Evolutionary conservation across 2,329 filamentous ascomycete genomes (phyloP), one percentile per base, ranked within the genome.

Genomic region (Metarhizium sp.): DNA sequence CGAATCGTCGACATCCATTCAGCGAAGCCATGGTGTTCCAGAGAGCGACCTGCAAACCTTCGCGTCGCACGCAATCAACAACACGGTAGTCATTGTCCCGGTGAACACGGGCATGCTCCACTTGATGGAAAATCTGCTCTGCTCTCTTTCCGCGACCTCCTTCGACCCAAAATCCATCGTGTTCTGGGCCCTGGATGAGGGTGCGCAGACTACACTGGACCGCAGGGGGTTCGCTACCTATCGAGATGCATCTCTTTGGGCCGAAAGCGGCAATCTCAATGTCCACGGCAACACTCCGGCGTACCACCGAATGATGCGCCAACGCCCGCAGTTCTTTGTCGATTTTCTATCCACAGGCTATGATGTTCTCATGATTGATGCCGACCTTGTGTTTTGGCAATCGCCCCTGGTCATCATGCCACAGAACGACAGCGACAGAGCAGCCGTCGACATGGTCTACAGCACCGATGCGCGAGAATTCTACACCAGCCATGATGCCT

Each of bases 401-500:
- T 54, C 52, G 10, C 52, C 47, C 13, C 46, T 54, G 16, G 6
- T 30, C 4, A 18, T 54, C 13, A 11, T 54, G 36, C 53, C 51
- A 25, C 6, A 14, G 18, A 25, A 32, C 25, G 47, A 36, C 20
- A 18, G 8, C 14, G 40, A 52, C 20, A 18, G 43, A 25, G 20
- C n/a, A n/a, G 38, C 20, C 13, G 25, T 53, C 7, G 51, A 53
- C 51, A 47, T 53, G 18, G 51, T 48, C 6, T 53, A 53, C 51
- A 53, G 51, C 42, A 53, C 51, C 40, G 51, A 53, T 38, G 51
- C 51, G 40, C 42, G 51, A 30, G 51, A 53, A 13, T 53, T 53
- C 30, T 53, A 53, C 51, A 53, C 51, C 7, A 38, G 7, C 4
- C 51, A 53, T 20, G 20, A 53, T 32, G 51, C 51, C 3, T 53